Conservation (phyloP, 306 rosid species). For the Quercus robur region DNA sequence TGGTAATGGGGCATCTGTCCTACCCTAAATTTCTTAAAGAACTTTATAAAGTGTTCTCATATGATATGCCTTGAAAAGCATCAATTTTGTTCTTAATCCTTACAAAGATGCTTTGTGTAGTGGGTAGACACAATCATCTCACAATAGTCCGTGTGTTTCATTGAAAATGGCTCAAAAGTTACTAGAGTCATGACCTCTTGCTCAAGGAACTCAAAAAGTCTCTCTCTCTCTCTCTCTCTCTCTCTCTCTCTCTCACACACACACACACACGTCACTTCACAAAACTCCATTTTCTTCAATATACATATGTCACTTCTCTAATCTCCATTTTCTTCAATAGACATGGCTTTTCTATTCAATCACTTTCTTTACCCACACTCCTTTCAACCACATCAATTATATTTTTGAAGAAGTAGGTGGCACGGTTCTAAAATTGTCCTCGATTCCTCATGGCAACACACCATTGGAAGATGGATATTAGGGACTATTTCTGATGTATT, state of each 20-base stretch:
- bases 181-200: not conserved
- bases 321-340: not conserved
- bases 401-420: not conserved
- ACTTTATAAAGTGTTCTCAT: not conserved
- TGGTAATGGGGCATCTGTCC: slow-evolving; percentile 2
- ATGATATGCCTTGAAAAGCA: not conserved
- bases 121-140: not conserved
- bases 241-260: too few relatives aligned
- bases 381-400: not conserved
- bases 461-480: not conserved
- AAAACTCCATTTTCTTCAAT: not conserved
- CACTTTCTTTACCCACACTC: not conserved
- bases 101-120: slow-evolving; percentile 4
- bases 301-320: too few relatives aligned
- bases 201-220: not conserved
- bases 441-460: slow-evolving; percentile 1
- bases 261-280: not conserved
- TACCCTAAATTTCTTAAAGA: not conserved
- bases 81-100: slow-evolving; percentile 6
- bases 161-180: not conserved
- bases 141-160: not conserved
- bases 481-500: slow-evolving; percentile 17
- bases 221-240: not conserved
- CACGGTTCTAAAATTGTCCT: not conserved
- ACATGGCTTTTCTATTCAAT: slow-evolving; percentile 1